These are phyloP conservation scores for Neofusicoccum sp. DNA, from an alignment of 2,329 filamentous ascomycete genomes.

Conservation along the genomic window DNA sequence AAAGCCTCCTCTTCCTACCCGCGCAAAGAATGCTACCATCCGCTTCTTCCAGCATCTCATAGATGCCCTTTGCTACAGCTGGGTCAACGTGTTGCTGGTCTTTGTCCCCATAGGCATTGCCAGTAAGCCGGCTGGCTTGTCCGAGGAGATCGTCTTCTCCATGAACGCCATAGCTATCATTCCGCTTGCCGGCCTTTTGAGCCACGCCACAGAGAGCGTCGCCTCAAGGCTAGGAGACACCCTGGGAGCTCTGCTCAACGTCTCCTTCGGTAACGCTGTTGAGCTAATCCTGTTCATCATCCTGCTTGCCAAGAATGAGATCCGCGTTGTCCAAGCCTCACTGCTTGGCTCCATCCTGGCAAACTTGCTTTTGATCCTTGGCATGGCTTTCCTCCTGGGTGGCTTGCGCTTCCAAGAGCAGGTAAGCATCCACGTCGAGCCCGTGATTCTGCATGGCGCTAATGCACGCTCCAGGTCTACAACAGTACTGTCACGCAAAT, in stretches of 20 bases:
- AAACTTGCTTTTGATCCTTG: conserved; percentile 84
- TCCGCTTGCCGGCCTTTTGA: conserved; percentile 52
- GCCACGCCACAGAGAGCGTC: conserved; percentile 54
- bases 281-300: conserved; percentile 55
- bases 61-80: conserved; percentile 70
- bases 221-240: conserved; percentile 52
- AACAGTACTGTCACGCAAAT: conserved; percentile 96
- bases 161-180: conserved; percentile 57
- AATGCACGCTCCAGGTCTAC: conserved; percentile 64
- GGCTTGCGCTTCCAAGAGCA: conserved; percentile 87
- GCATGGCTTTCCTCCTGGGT: conserved; percentile 88
- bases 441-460: conserved; percentile 18
- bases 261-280: conserved; percentile 56
- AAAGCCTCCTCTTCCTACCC: conserved; percentile 51
- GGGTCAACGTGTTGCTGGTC: conserved; percentile 75
- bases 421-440: conserved; percentile 44
- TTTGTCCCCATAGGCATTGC: conserved; percentile 79
- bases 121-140: conserved; percentile 52
- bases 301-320: conserved; percentile 64
- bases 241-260: conserved; percentile 53
- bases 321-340: conserved; percentile 89
- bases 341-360: conserved; percentile 86
- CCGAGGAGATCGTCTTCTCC: conserved; percentile 50
- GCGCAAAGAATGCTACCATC: conserved; percentile 54
- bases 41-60: conserved; percentile 58